Conservation (phyloP, 2,329 filamentous ascomycete species). For the Pseudogymnoascus sp. region DNA sequence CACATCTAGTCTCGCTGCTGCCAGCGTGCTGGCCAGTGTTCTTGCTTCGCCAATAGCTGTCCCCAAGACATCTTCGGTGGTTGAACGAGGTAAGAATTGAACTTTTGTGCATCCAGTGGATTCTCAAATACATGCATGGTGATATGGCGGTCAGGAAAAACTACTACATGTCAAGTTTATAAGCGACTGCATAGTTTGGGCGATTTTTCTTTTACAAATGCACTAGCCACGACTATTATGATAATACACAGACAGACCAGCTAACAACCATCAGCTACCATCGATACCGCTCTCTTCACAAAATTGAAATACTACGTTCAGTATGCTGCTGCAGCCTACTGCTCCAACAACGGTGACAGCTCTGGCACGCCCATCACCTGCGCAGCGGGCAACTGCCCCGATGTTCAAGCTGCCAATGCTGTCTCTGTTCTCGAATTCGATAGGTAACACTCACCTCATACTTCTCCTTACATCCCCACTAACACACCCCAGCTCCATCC, state of each 20-base stretch:
- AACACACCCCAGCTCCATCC: slow-evolving; percentile 28
- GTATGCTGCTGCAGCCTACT: slow-evolving; percentile 21
- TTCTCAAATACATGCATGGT: neutral
- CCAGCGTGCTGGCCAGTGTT: neutral
- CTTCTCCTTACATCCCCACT: neutral
- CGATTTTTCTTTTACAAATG: neutral
- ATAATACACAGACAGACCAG: neutral
- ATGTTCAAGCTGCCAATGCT: slow-evolving; percentile 15
- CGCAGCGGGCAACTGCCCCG: slow-evolving; percentile 16
- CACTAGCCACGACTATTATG: neutral
- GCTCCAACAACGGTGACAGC: slow-evolving; percentile 16
- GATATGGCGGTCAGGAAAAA: neutral
- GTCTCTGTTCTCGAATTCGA: slow-evolving; percentile 14
- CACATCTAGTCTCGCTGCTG: neutral
- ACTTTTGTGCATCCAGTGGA: neutral
- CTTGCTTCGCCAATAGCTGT: neutral
- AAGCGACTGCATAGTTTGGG: neutral
- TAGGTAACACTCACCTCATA: slow-evolving; percentile 10
- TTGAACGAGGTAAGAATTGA: neutral
- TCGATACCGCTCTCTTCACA: slow-evolving; percentile 11
- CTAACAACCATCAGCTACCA: slow-evolving; percentile 18
- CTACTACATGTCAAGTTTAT: neutral
- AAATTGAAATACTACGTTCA: slow-evolving; percentile 18
- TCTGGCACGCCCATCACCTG: slow-evolving; percentile 16
- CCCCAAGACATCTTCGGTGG: neutral